Conservation (phyloP, 1,284 basidiomycete species). For the Heterobasidion parviporum region DNA sequence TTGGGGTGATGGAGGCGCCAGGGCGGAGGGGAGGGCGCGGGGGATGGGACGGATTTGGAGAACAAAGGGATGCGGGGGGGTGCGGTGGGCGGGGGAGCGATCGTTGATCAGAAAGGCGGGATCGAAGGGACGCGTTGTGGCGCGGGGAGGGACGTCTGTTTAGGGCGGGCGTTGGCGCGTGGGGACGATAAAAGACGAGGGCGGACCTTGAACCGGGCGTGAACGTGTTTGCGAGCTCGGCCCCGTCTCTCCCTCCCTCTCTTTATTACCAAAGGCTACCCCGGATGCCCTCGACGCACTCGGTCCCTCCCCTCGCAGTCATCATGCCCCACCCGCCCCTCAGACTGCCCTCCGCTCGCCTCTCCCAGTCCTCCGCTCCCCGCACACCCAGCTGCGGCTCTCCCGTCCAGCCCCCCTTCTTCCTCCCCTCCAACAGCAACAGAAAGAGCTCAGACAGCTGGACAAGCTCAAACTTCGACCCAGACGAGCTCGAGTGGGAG, state of each 20-base stretch:
- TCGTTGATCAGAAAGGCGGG: too few species aligned
- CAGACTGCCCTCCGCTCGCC: conserved; percentile 21
- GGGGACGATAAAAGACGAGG: too few species aligned
- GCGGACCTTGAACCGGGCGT: too few species aligned
- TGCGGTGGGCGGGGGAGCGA: too few species aligned
- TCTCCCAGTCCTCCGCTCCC: conserved; percentile 18
- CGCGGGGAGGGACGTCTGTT: too few species aligned
- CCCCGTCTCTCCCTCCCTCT: conserved; percentile 5
- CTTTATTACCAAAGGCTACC: background rate
- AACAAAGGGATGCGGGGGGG: too few species aligned
- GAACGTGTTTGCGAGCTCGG: too few species aligned
- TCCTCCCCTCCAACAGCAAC: conserved; percentile 43
- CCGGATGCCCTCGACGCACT: conserved; percentile 4
- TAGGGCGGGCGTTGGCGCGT: too few species aligned
- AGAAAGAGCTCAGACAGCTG: conserved; percentile 74
- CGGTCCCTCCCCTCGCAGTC: conserved; percentile 24
- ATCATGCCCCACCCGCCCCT: conserved; percentile 27
- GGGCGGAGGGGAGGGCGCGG: too few species aligned
- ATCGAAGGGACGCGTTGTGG: too few species aligned
- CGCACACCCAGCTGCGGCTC: conserved; percentile 29
- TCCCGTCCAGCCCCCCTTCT: conserved; percentile 26
- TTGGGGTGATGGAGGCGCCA: too few species aligned
- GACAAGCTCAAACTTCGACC: conserved; percentile 67
- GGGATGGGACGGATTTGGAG: too few species aligned
- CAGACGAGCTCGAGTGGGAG: conserved; percentile 55